Conservation (phyloP, 2,329 filamentous ascomycete species). For the Pseudopyrenochaeta lycopersici region DNA sequence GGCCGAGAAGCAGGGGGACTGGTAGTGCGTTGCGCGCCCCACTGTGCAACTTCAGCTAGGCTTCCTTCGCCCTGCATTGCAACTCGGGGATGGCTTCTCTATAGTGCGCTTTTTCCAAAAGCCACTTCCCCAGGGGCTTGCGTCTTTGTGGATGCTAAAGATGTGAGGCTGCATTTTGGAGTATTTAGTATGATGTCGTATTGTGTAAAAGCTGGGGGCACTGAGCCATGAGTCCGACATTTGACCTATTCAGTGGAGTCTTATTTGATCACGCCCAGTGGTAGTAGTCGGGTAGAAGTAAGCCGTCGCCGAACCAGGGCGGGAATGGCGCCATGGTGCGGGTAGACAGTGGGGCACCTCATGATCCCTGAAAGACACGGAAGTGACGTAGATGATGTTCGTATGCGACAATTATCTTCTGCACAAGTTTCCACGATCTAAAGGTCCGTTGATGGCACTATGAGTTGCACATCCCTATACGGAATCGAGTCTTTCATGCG, state of each 20-base stretch:
- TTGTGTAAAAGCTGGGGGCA: background rate
- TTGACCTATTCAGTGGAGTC: background rate
- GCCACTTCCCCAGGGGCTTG: background rate
- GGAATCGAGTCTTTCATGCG: too few relatives aligned
- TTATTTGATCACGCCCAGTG: background rate
- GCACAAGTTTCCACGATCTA: background rate
- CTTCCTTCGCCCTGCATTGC: slow-evolving; percentile 1
- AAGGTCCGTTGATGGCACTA: background rate
- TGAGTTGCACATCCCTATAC: background rate
- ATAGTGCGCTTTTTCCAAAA: background rate
- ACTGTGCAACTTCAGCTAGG: slow-evolving; percentile 12
- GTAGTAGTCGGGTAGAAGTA: slow-evolving; percentile 2
- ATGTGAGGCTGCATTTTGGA: background rate
- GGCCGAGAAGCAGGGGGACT: slow-evolving; percentile 20
- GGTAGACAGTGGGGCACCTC: background rate
- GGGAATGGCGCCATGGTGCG: background rate
- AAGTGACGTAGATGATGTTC: background rate
- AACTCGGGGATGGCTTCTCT: slow-evolving; percentile 3
- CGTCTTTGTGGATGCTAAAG: background rate
- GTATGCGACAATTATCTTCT: background rate
- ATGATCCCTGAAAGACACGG: background rate
- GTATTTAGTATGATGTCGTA: background rate
- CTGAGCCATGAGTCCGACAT: background rate
- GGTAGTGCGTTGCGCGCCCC: slow-evolving; percentile 17
- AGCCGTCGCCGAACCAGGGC: slow-evolving; percentile 2